A percentile compares a stretch with the other conserved stretches of the same genome.
These are phyloP conservation scores for Aspergillus kassunensis DNA, from an alignment of 495 filamentous ascomycete genomes.

Conservation along the genomic window DNA sequence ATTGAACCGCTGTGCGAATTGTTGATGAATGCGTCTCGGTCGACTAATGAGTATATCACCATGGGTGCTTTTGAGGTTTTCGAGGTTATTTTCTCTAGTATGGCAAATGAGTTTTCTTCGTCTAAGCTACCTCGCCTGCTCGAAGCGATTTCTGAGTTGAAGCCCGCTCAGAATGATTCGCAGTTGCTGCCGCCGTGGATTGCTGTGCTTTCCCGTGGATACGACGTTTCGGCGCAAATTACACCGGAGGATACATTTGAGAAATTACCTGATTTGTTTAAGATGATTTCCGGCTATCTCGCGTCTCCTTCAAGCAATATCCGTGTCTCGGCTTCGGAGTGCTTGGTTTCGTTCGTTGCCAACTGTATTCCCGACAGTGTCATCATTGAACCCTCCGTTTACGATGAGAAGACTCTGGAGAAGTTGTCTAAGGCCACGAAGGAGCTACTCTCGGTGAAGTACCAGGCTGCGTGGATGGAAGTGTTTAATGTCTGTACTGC, in stretches of 20 bases:
- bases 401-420: constrained; percentile 79
- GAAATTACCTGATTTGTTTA: constrained; percentile 78
- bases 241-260: constrained; percentile 81
- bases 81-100: constrained; percentile 87
- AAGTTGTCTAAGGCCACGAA: constrained; percentile 64
- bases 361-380: constrained; percentile 80
- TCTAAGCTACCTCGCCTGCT: constrained; percentile 84
- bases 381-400: constrained; percentile 80
- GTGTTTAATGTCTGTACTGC: constrained; percentile 87
- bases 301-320: constrained; percentile 87
- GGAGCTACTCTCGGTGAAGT: constrained; percentile 79
- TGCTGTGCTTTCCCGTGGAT: constrained; percentile 86
- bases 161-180: constrained; percentile 84
- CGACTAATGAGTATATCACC: constrained; percentile 89
- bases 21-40: constrained; percentile 78
- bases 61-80: constrained; percentile 96
- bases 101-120: constrained; percentile 80
- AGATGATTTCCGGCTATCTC: constrained; percentile 71
- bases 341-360: constrained; percentile 83
- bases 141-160: constrained; percentile 81
- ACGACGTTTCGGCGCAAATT: constrained; percentile 88
- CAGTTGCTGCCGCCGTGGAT: constrained; percentile 95
- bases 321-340: constrained; percentile 87
- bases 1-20: constrained; percentile 87
- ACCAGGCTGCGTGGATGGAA: constrained; percentile 91